A percentile compares a stretch with the other conserved stretches of the same genome.
Evolutionary conservation across 2,329 filamentous ascomycete species (phyloP).

Genomic region (Aspergillus novoparasiticus): DNA sequence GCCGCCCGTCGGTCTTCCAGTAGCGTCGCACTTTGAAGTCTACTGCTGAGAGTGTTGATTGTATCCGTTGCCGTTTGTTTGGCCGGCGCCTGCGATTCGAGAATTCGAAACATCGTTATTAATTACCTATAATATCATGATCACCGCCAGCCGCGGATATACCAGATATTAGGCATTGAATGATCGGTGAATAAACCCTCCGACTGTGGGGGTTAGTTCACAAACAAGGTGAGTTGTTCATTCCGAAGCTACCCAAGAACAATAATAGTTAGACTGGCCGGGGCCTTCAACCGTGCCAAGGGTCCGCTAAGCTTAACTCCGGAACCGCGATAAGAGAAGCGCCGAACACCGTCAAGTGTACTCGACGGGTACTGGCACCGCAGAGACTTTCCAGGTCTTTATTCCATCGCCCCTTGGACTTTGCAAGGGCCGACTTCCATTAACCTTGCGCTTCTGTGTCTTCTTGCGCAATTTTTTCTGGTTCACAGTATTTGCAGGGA

Average conservation of each 20-base stretch:
- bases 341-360: conserved; percentile 17
- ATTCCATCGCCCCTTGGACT: neutral
- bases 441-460: neutral
- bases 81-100: conserved; percentile 75
- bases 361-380: conserved; percentile 5
- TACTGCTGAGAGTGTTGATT: conserved; percentile 84
- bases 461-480: neutral
- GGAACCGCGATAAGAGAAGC: conserved; percentile 29
- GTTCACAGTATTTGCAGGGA: neutral
- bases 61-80: conserved; percentile 96
- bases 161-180: conserved; percentile 35
- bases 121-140: conserved; percentile 42
- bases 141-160: conserved; percentile 36
- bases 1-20: conserved; percentile 93
- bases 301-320: conserved; percentile 19
- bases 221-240: conserved; percentile 22
- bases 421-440: neutral
- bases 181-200: conserved; percentile 10
- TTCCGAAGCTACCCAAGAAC: conserved; percentile 1
- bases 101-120: conserved; percentile 57
- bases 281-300: conserved; percentile 18
- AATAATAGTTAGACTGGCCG: conserved; percentile 1
- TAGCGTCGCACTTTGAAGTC: conserved; percentile 84
- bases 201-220: neutral
- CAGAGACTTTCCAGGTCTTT: conserved; percentile 21